Evolutionary conservation across 495 filamentous ascomycete species (phyloP).

Genomic region (Lindgomyces ingoldianus): DNA sequence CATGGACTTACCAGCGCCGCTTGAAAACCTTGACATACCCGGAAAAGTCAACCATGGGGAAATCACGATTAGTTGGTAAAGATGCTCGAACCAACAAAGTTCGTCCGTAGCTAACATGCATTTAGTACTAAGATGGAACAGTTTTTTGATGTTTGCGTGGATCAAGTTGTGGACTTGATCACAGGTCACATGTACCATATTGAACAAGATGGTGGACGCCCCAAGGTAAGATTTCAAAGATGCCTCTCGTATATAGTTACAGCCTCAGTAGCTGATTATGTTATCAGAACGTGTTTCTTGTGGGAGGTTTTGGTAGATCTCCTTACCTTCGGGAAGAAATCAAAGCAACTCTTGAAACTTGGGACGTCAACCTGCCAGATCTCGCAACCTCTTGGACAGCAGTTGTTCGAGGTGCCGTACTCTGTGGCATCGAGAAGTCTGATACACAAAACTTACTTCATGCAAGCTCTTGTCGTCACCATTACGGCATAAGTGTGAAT

Average conservation of each 20-base stretch:
- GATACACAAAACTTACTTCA: conserved; percentile 6
- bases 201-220: conserved; percentile 3
- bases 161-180: conserved; percentile 8
- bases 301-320: conserved; percentile 31
- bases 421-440: conserved; percentile 24
- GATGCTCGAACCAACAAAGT: background rate
- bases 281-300: conserved; percentile 31
- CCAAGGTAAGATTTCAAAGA: conserved; percentile 1
- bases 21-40: conserved; percentile 17
- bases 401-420: conserved; percentile 29
- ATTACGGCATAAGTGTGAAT: conserved; percentile 17
- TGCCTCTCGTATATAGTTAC: background rate
- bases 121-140: conserved; percentile 12
- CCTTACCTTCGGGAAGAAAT: conserved; percentile 23
- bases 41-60: conserved; percentile 23
- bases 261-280: background rate
- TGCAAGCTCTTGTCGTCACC: conserved; percentile 11
- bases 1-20: conserved; percentile 27
- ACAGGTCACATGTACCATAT: conserved; percentile 17
- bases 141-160: conserved; percentile 29
- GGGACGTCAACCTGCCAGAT: conserved; percentile 19
- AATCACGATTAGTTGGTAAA: conserved; percentile 24
- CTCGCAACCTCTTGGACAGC: conserved; percentile 36
- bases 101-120: background rate
- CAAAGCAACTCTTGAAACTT: background rate